These are phyloP conservation scores for Pseudonitzschia pungens DNA, from an alignment of 108 stramenopile genomes.

Conservation along the genomic window DNA sequence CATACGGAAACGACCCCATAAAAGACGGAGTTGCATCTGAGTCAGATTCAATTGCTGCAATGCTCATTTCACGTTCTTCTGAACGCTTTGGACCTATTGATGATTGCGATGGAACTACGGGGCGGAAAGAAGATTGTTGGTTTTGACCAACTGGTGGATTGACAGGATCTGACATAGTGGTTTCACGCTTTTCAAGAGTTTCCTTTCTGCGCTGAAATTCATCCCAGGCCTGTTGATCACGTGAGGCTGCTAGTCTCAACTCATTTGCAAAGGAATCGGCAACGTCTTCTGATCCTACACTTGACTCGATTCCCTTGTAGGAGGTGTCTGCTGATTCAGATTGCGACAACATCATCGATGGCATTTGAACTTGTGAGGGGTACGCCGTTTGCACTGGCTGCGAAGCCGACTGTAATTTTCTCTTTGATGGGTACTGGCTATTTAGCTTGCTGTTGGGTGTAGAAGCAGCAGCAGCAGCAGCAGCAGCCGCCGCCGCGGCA, in stretches of 20 bases:
- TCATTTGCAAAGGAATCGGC: constrained; percentile 42
- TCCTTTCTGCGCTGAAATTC: constrained; percentile 29
- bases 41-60: neutral
- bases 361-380: neutral
- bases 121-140: neutral
- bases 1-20: constrained; percentile 33
- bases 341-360: constrained; percentile 9
- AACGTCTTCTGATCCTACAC: constrained; percentile 18
- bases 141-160: constrained; percentile 3
- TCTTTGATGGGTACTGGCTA: neutral
- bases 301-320: constrained; percentile 18
- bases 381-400: neutral
- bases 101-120: neutral
- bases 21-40: neutral
- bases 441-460: neutral
- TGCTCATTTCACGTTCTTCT: neutral
- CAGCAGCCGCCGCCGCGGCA: neutral
- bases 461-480: neutral
- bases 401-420: neutral
- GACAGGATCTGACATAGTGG: neutral
- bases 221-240: constrained; percentile 44
- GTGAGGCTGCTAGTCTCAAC: constrained; percentile 32
- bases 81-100: neutral
- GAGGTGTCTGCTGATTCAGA: constrained; percentile 16
- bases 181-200: neutral